Evolutionary conservation across 768 basidiomycete species (phyloP).

Genomic region (Podaxis sp.): DNA sequence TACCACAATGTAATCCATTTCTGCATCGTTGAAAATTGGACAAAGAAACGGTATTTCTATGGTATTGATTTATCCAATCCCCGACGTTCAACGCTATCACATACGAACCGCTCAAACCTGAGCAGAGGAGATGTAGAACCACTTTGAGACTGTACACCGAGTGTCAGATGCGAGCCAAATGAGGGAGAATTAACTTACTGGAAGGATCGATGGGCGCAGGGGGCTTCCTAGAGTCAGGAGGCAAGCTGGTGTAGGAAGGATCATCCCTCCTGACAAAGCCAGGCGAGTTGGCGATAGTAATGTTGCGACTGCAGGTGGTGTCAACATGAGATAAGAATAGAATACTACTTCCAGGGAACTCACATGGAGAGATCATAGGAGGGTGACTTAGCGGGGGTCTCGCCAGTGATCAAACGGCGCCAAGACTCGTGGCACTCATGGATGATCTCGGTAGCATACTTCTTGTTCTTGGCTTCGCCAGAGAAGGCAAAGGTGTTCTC

Average conservation of each 20-base stretch:
- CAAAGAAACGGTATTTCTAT: constrained; percentile 3
- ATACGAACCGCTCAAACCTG: constrained; percentile 46
- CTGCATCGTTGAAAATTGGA: background rate
- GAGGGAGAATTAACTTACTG: constrained; percentile 45
- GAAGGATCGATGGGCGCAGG: constrained; percentile 89
- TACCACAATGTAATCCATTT: constrained; percentile 2
- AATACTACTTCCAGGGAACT: constrained; percentile 23
- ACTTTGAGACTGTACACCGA: constrained; percentile 64
- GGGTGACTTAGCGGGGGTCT: constrained; percentile 67
- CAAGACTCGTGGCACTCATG: constrained; percentile 99
- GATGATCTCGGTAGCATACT: constrained; percentile 98
- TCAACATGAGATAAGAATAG: constrained; percentile 6
- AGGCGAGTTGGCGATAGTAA: constrained; percentile 70
- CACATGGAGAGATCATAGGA: constrained; percentile 83
- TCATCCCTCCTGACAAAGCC: constrained; percentile 64
- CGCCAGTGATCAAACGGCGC: constrained; percentile 87
- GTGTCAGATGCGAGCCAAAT: background rate
- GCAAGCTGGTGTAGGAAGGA: constrained; percentile 58
- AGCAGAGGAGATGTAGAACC: constrained; percentile 93
- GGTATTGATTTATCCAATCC: constrained; percentile 11
- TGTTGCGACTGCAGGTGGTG: constrained; percentile 59
- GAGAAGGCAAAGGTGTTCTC: constrained; percentile 99
- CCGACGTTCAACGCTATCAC: constrained; percentile 13
- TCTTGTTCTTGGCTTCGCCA: constrained; percentile 99
- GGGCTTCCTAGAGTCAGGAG: constrained; percentile 75